Evolutionary conservation across 2,329 filamentous ascomycete species (phyloP), one percentile per base, ranked within the genome.

Genomic region (Lachnellula arida): DNA sequence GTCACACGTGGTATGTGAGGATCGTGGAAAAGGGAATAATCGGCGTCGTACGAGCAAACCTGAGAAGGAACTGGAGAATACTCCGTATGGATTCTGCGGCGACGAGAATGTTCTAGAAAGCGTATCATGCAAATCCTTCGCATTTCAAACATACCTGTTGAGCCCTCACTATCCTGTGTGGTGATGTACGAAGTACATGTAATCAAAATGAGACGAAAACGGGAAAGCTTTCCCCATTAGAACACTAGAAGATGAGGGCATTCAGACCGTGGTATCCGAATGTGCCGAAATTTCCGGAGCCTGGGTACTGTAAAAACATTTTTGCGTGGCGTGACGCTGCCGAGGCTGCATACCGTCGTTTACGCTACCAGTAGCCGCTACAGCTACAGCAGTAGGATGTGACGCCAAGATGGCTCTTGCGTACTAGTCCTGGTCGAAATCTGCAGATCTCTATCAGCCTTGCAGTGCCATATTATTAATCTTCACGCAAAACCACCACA

Each of bases 381-480:
- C 19, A n/a, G n/a, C n/a, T n/a, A n/a, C n/a, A n/a, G n/a, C 2
- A 35, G 14, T 34, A 40, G 32, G 15, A 28, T 49, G 46, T 49
- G 46, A 49, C 46, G 46, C 46, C 28, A 49, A 49, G 28, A 34
- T 32, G 1, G 15, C 11, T n/a, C 8, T 23, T 23, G 22, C 22
- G 15, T 17, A 15, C 37, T 40, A 40, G 37, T 40, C 8, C 12
- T 28, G 44, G 44, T 8, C 46, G 14, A 42, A 22, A 17, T 50
- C 32, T n/a, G 11, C 19, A 39, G 42, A 37, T 50, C 35, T 50
- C 39, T 40, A 50, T 51, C 49, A 51, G 49, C 49, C 49, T 51
- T 51, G 49, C 34, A 15, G 37, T n/a, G 6, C 12, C 47, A 49
- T 22, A 51, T 43, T 51, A 51, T 51, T 40, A 51, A 51, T 51